Percentiles rank a stretch among this genome's conserved stretches.
Conservation (phyloP, 2,329 filamentous ascomycete species). For the Colletotrichum lentis region DNA sequence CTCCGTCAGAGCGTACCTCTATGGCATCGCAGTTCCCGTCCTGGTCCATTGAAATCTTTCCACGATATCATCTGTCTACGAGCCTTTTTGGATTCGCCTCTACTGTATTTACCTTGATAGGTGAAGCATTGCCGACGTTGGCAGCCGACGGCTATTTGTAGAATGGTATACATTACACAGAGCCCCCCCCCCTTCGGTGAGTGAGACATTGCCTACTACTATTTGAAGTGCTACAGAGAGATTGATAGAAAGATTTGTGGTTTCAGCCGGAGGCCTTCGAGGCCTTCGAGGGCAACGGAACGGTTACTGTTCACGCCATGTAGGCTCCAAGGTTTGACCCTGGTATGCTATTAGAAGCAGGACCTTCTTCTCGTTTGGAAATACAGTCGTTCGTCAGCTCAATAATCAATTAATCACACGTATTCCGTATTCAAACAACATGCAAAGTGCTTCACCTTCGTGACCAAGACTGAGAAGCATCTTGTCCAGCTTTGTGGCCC, state of each 20-base stretch:
- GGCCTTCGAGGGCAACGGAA: neutral
- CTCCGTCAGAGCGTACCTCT: neutral
- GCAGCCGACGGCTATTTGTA: too few species aligned
- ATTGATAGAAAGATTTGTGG: slow-evolving; percentile 1
- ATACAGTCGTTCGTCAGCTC: too few species aligned
- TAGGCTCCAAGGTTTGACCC: neutral
- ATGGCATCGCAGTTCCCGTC: neutral
- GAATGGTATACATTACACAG: neutral
- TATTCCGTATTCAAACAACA: neutral
- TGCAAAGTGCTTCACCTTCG: too few species aligned
- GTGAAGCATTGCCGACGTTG: neutral
- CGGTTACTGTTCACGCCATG: neutral
- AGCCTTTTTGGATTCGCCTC: neutral
- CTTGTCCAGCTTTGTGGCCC: slow-evolving; percentile 14
- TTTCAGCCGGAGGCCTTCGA: neutral
- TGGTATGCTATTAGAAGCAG: too few species aligned
- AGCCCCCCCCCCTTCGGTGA: too few species aligned
- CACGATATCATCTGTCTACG: neutral
- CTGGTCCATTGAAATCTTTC: neutral
- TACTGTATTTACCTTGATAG: neutral
- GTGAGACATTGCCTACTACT: neutral
- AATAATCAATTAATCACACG: neutral
- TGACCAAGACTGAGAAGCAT: neutral
- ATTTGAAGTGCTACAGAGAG: neutral
- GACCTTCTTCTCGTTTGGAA: too few species aligned